Percentiles rank a stretch among this genome's conserved stretches.
phyloP scores from a whole-genome alignment of 306 rosid genomes.

The Vigna nakashimae region DNA sequence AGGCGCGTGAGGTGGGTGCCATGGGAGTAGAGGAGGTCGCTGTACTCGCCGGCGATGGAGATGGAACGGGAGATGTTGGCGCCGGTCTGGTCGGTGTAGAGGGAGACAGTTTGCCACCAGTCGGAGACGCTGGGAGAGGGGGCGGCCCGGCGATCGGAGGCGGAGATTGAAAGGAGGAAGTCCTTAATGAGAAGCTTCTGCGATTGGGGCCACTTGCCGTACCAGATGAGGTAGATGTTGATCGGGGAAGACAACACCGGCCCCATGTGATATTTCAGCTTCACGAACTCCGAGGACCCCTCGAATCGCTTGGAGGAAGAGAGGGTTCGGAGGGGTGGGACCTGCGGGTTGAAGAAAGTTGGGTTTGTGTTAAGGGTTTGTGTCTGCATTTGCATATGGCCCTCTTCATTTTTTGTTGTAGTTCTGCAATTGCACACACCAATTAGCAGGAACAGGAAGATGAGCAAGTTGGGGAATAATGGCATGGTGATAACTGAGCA shows the following conservation, averaged over 20 bases:
- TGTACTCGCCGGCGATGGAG: slow-evolving; percentile 69
- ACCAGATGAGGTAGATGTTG: slow-evolving; percentile 88
- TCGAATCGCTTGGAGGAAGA: slow-evolving; percentile 76
- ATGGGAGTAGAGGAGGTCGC: slow-evolving; percentile 66
- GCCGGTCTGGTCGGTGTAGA: slow-evolving; percentile 90
- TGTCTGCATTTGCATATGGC: neutral
- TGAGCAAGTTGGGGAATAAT: neutral
- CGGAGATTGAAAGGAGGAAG: slow-evolving; percentile 71
- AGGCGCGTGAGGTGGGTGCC: slow-evolving; percentile 75
- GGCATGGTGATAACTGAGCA: slow-evolving; percentile 12
- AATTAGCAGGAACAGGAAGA: neutral
- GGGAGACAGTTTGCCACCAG: slow-evolving; percentile 88
- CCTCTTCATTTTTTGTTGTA: neutral
- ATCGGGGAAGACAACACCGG: slow-evolving; percentile 85
- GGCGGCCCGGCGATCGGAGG: slow-evolving; percentile 35
- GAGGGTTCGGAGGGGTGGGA: slow-evolving; percentile 57
- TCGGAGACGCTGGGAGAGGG: slow-evolving; percentile 79
- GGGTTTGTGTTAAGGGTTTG: slow-evolving; percentile 52
- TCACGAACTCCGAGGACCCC: slow-evolving; percentile 79
- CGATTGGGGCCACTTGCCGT: slow-evolving; percentile 73
- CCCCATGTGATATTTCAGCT: slow-evolving; percentile 94
- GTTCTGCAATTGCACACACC: neutral
- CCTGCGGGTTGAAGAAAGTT: slow-evolving; percentile 61
- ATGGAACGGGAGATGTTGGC: slow-evolving; percentile 81
- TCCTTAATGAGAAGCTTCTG: slow-evolving; percentile 70